Evolutionary conservation across 306 rosid genomes (phyloP), one percentile per base, ranked within the genome.

Genomic region (Fagus crenata): DNA sequence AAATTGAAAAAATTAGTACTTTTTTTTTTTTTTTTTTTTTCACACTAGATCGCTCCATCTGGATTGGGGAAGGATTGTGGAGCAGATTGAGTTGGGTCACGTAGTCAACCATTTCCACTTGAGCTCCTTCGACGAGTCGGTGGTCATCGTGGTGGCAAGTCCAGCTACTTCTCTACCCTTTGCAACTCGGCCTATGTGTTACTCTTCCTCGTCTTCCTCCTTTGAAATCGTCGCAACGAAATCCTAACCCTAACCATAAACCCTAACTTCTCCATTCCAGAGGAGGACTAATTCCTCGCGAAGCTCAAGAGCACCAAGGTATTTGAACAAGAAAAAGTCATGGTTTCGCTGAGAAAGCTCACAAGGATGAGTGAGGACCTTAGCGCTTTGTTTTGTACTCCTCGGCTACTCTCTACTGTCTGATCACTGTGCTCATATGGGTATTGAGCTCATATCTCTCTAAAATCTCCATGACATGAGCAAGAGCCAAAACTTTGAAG

Each of bases 241-340:
- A 46, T 75, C 5, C 85, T 82, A 77, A 49, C 71, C 67, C 43
- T 37, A 39, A 33, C 14, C 40, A 53, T 78, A n/a, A 78, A 80
- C 83, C 88, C 92, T 67, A 58, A 7, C 69, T 72, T 80, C 2
- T 73, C 87, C 6, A 31, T 17, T 2, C 85, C 85, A 4, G 90
- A 81, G 3, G 93, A 91, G 31, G 87, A 73, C 1, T 54, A 49
- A 2, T 31, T 91, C 42, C 14, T 89, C 31, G 36, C 51, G 81
- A 89, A 86, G 74, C 33, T 96, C 70, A 88, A 31, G 15, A 91
- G 93, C 78, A 51, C 42, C 15, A 89, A 86, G 28, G 83, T 89
- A 6, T 85, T 72, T 7, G 99, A 92, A 65, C 98, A 96, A 64
- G 97, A 92, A 68, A 91, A 91, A 71, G 98, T 84, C 0, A 87